Evolutionary conservation across 2,329 filamentous ascomycete species (phyloP).

Genomic region (Phyllosticta citrichinensis): DNA sequence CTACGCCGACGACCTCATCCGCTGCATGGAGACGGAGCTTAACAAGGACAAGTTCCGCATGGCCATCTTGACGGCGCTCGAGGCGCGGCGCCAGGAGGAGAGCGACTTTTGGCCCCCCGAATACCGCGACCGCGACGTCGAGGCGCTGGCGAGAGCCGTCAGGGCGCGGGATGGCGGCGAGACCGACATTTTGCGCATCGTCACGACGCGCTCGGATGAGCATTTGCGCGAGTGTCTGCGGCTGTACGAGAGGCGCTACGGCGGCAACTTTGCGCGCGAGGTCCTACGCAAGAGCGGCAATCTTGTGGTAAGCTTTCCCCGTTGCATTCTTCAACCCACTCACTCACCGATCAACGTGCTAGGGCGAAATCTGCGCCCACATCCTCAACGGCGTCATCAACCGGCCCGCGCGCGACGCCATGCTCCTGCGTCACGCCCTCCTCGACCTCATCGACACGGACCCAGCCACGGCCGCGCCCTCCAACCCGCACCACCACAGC

Average conservation of each 20-base stretch:
- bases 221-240: conserved; percentile 74
- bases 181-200: conserved; percentile 74
- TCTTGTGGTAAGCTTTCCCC: conserved; percentile 57
- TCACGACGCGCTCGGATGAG: conserved; percentile 67
- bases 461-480: conserved; percentile 13
- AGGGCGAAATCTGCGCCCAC: conserved; percentile 92
- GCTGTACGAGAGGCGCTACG: conserved; percentile 63
- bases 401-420: conserved; percentile 81
- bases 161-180: conserved; percentile 70
- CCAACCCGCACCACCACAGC: conserved; percentile 2
- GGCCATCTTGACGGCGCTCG: conserved; percentile 73
- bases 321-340: background rate
- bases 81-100: conserved; percentile 77
- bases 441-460: conserved; percentile 38
- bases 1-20: conserved; percentile 68
- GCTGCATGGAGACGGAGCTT: conserved; percentile 86
- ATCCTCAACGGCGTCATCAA: conserved; percentile 97
- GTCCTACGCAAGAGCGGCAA: conserved; percentile 85
- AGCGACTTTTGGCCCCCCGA: conserved; percentile 52
- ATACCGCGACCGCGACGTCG: conserved; percentile 53
- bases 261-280: conserved; percentile 76
- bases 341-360: background rate
- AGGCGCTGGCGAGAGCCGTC: conserved; percentile 59
- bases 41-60: conserved; percentile 94
- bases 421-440: conserved; percentile 84